Evolutionary conservation across 1,284 basidiomycete species (phyloP).

Genomic region (Trametes pubescens): DNA sequence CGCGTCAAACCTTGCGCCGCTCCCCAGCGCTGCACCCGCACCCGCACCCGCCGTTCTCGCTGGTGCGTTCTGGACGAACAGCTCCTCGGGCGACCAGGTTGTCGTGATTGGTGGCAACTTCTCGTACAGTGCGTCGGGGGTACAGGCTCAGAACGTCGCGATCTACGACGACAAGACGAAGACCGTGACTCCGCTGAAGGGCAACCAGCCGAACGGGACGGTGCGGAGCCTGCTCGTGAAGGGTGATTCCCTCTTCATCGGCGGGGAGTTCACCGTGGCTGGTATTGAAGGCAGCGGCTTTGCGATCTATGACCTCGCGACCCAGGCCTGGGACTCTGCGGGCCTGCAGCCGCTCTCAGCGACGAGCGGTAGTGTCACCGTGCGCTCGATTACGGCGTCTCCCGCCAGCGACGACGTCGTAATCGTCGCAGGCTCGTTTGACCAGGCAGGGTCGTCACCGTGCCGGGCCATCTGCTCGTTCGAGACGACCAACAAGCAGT

Average conservation of each 20-base stretch:
- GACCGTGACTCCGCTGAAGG: constrained; percentile 64
- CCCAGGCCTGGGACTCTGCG: constrained; percentile 64
- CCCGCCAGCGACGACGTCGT: constrained; percentile 69
- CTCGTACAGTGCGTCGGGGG: constrained; percentile 59
- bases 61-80: constrained; percentile 92
- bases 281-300: constrained; percentile 69
- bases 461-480: constrained; percentile 88
- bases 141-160: constrained; percentile 66
- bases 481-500: constrained; percentile 73
- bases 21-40: constrained; percentile 64
- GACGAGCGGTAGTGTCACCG: constrained; percentile 62
- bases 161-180: constrained; percentile 72
- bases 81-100: constrained; percentile 62
- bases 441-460: constrained; percentile 75
- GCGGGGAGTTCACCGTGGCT: constrained; percentile 77
- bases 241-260: constrained; percentile 75
- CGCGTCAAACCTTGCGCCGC: constrained; percentile 48
- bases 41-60: constrained; percentile 85
- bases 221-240: constrained; percentile 77
- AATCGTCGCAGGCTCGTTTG: constrained; percentile 88
- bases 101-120: constrained; percentile 94
- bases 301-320: constrained; percentile 78
- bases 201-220: constrained; percentile 71
- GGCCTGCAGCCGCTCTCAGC: constrained; percentile 67
- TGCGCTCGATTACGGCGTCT: constrained; percentile 79